Percentiles rank a stretch among this genome's conserved stretches.
Evolutionary conservation across 257 asterid genomes (phyloP).

Genomic region (Eucommia ulmoides): DNA sequence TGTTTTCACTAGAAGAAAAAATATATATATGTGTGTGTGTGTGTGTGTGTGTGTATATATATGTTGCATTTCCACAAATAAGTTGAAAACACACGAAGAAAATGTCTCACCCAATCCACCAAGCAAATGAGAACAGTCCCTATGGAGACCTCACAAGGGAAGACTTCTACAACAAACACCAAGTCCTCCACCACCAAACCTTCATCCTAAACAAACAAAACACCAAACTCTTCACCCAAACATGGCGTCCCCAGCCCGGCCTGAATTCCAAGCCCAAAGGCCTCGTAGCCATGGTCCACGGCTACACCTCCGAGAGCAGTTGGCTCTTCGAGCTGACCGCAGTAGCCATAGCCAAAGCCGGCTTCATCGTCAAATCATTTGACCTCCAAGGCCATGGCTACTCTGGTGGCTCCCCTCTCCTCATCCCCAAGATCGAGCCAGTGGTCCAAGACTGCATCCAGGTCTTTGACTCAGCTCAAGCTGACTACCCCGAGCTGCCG

Average conservation of each 20-base stretch:
- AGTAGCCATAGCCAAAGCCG: constrained; percentile 61
- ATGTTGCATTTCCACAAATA: no score
- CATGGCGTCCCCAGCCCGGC: constrained; percentile 46
- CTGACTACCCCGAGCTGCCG: constrained; percentile 29
- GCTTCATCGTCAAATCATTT: constrained; percentile 50
- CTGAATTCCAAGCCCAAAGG: constrained; percentile 16
- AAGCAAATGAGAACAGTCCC: constrained; percentile 67
- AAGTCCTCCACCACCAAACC: constrained; percentile 39
- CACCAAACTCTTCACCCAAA: constrained; percentile 50
- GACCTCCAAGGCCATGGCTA: constrained; percentile 77
- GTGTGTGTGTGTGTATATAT: no score
- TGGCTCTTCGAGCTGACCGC: constrained; percentile 77
- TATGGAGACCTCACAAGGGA: constrained; percentile 50
- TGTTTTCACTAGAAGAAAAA: no score
- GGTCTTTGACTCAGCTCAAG: constrained; percentile 29
- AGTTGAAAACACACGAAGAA: no score
- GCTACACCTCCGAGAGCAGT: constrained; percentile 68
- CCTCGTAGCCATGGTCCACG: constrained; percentile 70
- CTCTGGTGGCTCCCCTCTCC: constrained; percentile 57
- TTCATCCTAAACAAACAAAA: constrained; percentile 43
- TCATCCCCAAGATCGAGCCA: constrained; percentile 34
- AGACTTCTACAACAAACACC: constrained; percentile 55
- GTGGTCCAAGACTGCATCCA: constrained; percentile 43
- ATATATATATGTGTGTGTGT: no score
- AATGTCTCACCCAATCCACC: constrained; percentile 62